Percentiles rank a stretch among this genome's conserved stretches.
These are phyloP conservation scores for Aristolochia contorta DNA, from an alignment of 164 flowering plant genomes.

Conservation along the genomic window DNA sequence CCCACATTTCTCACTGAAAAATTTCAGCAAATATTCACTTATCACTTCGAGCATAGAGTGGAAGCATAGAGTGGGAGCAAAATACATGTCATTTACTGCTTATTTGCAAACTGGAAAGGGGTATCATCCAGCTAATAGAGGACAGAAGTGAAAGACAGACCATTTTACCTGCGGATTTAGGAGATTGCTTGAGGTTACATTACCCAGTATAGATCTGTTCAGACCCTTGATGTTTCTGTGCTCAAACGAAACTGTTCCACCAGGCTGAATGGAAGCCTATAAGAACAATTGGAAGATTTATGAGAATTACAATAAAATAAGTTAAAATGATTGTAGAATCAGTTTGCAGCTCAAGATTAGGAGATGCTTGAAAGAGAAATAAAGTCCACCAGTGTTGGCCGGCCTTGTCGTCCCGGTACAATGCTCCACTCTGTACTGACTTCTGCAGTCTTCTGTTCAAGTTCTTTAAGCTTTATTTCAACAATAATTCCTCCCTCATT, in stretches of 20 bases:
- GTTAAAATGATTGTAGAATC: not conserved
- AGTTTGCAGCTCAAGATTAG: not conserved
- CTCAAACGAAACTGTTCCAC: slow-evolving; percentile 95
- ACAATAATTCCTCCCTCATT: slow-evolving; percentile 95
- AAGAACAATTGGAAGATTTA: not conserved
- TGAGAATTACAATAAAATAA: not conserved
- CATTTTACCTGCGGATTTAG: slow-evolving; percentile 77
- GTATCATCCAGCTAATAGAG: too few relatives aligned
- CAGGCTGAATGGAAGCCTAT: slow-evolving; percentile 96
- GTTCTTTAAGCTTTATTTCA: slow-evolving; percentile 93
- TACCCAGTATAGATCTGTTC: slow-evolving; percentile 83
- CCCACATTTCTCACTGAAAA: too few relatives aligned
- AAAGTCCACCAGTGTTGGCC: slow-evolving; percentile 74
- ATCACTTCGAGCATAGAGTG: too few relatives aligned
- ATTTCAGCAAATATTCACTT: too few relatives aligned
- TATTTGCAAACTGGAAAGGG: too few relatives aligned
- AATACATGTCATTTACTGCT: too few relatives aligned
- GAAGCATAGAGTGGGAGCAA: too few relatives aligned
- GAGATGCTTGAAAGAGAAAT: not conserved
- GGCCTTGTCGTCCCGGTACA: slow-evolving; percentile 93
- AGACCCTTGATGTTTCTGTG: slow-evolving; percentile 85
- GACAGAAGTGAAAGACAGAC: not conserved
- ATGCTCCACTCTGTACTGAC: slow-evolving; percentile 98
- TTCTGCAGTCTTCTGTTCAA: slow-evolving; percentile 93
- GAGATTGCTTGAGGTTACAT: slow-evolving; percentile 94